Evolutionary conservation across 495 filamentous ascomycete species (phyloP).

Genomic region (Viridothelium virens): DNA sequence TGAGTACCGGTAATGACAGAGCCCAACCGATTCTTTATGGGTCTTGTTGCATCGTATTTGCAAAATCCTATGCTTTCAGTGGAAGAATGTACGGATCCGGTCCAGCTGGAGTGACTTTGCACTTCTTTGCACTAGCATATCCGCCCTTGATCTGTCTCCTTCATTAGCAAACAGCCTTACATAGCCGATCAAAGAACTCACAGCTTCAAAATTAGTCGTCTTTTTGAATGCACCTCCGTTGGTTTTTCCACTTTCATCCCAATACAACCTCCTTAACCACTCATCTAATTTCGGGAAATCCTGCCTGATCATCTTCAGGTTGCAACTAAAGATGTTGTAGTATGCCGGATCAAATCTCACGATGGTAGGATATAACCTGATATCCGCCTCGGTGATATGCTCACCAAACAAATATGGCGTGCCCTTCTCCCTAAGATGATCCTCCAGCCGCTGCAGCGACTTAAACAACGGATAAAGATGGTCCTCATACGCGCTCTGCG

Average conservation of each 20-base stretch:
- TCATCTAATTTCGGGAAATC: conserved; percentile 61
- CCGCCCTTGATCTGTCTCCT: conserved; percentile 27
- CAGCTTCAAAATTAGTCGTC: conserved; percentile 58
- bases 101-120: conserved; percentile 55
- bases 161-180: conserved; percentile 10
- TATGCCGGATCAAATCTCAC: conserved; percentile 63
- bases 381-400: conserved; percentile 59
- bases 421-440: conserved; percentile 15
- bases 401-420: conserved; percentile 55
- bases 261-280: conserved; percentile 67
- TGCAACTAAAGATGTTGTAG: conserved; percentile 61
- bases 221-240: conserved; percentile 53
- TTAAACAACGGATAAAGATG: conserved; percentile 55
- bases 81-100: conserved; percentile 52
- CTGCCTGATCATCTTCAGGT: conserved; percentile 59
- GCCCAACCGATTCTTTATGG: too few species aligned
- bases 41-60: neutral
- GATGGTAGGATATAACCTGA: conserved; percentile 57
- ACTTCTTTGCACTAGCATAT: conserved; percentile 23
- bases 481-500: conserved; percentile 56
- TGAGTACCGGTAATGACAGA: too few species aligned
- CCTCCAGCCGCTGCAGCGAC: conserved; percentile 55
- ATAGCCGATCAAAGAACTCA: conserved; percentile 30
- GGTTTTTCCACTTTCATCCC: conserved; percentile 48
- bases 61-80: neutral